These are phyloP conservation scores for Cytospora mali DNA, from an alignment of 2,329 filamentous ascomycete species.

Conservation along the genomic window DNA sequence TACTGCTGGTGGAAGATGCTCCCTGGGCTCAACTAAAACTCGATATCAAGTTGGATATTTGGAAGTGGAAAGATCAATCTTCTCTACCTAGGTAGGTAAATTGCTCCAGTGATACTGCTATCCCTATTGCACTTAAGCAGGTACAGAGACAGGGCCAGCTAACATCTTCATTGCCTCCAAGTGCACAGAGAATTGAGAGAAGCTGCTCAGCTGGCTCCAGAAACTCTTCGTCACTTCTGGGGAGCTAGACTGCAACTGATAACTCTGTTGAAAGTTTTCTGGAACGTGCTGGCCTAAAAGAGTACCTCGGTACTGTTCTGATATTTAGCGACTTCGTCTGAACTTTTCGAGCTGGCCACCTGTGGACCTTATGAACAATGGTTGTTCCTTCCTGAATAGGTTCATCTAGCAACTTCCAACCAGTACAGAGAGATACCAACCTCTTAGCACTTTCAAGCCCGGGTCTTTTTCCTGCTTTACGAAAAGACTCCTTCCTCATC, in stretches of 20 bases:
- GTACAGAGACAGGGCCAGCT: neutral
- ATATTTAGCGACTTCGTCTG: neutral
- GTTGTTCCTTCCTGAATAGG: constrained; percentile 11
- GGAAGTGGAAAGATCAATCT: neutral
- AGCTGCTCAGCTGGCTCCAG: neutral
- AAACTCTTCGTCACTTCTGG: neutral
- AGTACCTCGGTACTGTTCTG: neutral
- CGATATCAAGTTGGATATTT: neutral
- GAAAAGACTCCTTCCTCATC: constrained; percentile 27
- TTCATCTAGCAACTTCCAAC: neutral
- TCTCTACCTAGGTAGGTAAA: neutral
- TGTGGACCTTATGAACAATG: neutral
- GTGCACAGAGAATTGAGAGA: neutral
- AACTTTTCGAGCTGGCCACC: neutral
- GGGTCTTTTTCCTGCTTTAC: constrained; percentile 25
- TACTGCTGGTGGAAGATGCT: neutral
- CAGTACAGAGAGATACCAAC: neutral
- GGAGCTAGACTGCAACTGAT: neutral
- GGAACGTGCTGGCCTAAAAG: neutral
- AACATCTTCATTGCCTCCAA: neutral
- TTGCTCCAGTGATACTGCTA: neutral
- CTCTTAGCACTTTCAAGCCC: neutral
- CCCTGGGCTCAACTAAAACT: neutral
- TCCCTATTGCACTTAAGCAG: neutral
- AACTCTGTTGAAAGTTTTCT: neutral